Evolutionary conservation across 1,284 basidiomycete genomes (phyloP).

Genomic region (Coriolopsis trogii): DNA sequence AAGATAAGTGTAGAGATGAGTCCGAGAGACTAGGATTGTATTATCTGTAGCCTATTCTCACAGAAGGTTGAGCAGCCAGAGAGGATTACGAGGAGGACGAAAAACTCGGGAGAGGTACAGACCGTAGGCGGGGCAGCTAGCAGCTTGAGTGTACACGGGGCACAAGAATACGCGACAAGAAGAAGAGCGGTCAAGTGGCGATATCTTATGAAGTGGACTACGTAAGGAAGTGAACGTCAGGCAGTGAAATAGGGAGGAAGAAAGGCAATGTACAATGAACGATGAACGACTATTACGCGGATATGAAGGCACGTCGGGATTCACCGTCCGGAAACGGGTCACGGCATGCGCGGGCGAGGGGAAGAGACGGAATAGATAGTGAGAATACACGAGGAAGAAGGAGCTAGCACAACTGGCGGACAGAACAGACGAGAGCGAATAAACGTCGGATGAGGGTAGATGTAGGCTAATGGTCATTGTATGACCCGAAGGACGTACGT

Average conservation of each 20-base stretch:
- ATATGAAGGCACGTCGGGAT: too few relatives aligned
- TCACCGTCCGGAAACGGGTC: too few relatives aligned
- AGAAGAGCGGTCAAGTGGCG: conserved; percentile 1
- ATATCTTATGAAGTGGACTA: conserved; percentile 10
- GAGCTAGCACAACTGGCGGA: neutral
- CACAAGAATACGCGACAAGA: too few relatives aligned
- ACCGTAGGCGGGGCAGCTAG: too few relatives aligned
- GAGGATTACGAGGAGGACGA: conserved; percentile 4
- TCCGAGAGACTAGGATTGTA: conserved; percentile 17
- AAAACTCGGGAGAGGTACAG: neutral
- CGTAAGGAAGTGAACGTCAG: neutral
- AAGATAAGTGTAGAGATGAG: too few relatives aligned
- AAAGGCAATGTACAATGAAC: conserved; percentile 1
- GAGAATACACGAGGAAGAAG: neutral
- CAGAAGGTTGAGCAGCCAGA: conserved; percentile 16
- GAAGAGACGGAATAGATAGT: conserved; percentile 12
- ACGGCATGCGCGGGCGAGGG: neutral
- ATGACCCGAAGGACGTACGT: neutral
- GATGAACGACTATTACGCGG: too few relatives aligned
- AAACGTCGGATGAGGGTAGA: conserved; percentile 6
- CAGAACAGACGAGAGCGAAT: conserved; percentile 4
- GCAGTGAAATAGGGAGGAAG: too few relatives aligned
- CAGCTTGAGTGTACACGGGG: conserved; percentile 8
- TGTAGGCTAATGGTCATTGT: conserved; percentile 1
- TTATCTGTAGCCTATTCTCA: conserved; percentile 33